Base-by-base conservation (phyloP, 176 grass and related monocot species). In the Puya raimondii region DNA sequence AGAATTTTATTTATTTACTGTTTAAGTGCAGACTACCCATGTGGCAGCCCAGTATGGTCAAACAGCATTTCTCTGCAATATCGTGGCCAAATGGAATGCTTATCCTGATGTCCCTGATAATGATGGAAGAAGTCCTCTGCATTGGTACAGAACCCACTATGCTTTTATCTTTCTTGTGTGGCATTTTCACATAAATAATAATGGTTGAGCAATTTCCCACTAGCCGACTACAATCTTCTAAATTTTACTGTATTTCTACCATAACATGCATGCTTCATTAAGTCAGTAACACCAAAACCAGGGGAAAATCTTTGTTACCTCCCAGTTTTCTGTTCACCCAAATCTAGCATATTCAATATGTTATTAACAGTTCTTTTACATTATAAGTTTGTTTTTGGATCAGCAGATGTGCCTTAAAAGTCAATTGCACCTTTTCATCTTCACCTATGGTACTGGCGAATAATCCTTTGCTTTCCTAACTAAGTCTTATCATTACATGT, bases 11-110 rank as follows among this genome's bases (percentile, higher is more conserved):
- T 61, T 16, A 18, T 61, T 20, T 21, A 61, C 33, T 42, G 10
- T 61, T 61, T 61, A 61, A 53, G 71, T 83, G 73, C 87, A 99
- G 95, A 82, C 74, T 4, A 88, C 87, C 63, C 95, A 99, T 88
- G 87, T 99, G 76, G 95, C 90, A 79, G 90, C 95, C 23, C 95
- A 99, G 72, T 94, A 94, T 88, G 95, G 95, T 2, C 95, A 94
- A 64, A 88, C 95, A 47, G 25, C 82, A 74, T 99, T 88, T 84
- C 69, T 99, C 67, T 94, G 84, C 47, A 84, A 94, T 50, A 77
- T 99, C 63, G 85, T 99, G 75, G 82, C 87, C 10, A 99, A 88
- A 80, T 99, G 95, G 95, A 99, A 99, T 86, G 90, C 87, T 67
- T 82, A 88, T 91, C 87, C 95, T 64, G 95, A 99, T 91, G 72